Evolutionary conservation across 495 filamentous ascomycete species (phyloP).

Genomic region (Lophiotrema nucula): DNA sequence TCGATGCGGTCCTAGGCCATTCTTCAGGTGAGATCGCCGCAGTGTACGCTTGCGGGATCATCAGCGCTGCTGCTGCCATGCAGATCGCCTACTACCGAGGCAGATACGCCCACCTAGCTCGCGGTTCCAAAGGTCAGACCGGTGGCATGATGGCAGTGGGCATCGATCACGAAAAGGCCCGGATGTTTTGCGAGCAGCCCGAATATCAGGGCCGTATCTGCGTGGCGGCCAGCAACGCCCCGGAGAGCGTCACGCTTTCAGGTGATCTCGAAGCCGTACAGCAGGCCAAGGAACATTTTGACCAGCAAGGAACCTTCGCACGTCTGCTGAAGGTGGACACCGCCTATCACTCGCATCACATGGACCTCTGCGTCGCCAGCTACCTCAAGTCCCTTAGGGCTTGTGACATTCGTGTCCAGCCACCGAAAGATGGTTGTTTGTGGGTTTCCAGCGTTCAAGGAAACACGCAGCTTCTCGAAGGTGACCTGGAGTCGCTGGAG

Average conservation of each 20-base stretch:
- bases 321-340: slow-evolving; percentile 9
- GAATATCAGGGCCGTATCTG: background rate
- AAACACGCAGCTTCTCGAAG: slow-evolving; percentile 27
- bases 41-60: slow-evolving; percentile 16
- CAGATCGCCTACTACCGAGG: slow-evolving; percentile 15
- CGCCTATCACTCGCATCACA: slow-evolving; percentile 26
- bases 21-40: slow-evolving; percentile 25
- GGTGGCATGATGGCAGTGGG: slow-evolving; percentile 15
- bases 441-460: slow-evolving; percentile 11
- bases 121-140: background rate
- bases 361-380: background rate
- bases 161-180: background rate
- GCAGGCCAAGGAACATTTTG: background rate
- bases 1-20: slow-evolving; percentile 15
- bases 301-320: background rate
- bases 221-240: slow-evolving; percentile 14
- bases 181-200: background rate
- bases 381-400: background rate
- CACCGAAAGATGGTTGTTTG: background rate
- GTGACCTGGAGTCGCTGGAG: slow-evolving; percentile 8
- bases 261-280: slow-evolving; percentile 7
- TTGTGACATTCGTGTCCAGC: background rate
- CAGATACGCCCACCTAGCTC: background rate
- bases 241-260: slow-evolving; percentile 14
- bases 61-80: slow-evolving; percentile 6